Percentiles rank a stretch among this genome's conserved stretches.
Evolutionary conservation across 2,329 filamentous ascomycete genomes (phyloP).

Genomic region (Nemania sp.): DNA sequence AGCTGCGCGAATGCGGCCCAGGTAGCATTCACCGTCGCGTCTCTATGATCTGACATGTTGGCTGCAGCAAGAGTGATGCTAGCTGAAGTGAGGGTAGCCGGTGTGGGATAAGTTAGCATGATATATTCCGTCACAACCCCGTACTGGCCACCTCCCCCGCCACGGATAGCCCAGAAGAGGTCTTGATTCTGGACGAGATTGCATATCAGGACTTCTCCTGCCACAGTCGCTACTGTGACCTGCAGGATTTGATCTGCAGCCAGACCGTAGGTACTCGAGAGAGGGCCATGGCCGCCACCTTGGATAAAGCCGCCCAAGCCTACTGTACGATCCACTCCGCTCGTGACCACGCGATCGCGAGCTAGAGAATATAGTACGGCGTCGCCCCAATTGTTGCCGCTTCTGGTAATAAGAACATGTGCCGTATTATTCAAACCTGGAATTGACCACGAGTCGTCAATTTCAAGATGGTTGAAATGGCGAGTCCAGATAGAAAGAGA

Average conservation of each 20-base stretch:
- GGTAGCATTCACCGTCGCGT: background rate
- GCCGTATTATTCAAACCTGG: background rate
- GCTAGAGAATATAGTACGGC: background rate
- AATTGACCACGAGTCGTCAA: slow-evolving; percentile 1
- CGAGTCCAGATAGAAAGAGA: slow-evolving; percentile 8
- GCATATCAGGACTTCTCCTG: slow-evolving; percentile 52
- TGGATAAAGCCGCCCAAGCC: slow-evolving; percentile 56
- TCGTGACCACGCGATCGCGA: background rate
- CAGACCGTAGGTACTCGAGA: slow-evolving; percentile 55
- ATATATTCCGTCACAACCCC: slow-evolving; percentile 54
- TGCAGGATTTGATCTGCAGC: slow-evolving; percentile 58
- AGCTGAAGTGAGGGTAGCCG: background rate
- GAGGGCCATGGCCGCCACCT: slow-evolving; percentile 59
- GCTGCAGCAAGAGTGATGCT: background rate
- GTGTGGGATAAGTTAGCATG: slow-evolving; percentile 4
- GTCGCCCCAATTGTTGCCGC: slow-evolving; percentile 6
- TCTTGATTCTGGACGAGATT: slow-evolving; percentile 57
- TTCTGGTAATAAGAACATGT: slow-evolving; percentile 6
- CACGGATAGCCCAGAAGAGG: slow-evolving; percentile 65
- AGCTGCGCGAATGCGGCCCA: slow-evolving; percentile 1
- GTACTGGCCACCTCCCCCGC: slow-evolving; percentile 63
- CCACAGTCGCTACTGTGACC: slow-evolving; percentile 37
- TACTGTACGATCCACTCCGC: slow-evolving; percentile 10
- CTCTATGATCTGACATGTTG: background rate
- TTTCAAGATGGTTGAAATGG: background rate